These are phyloP conservation scores for Carpinus viminea DNA, from an alignment of 306 rosid genomes.

Conservation along the genomic window DNA sequence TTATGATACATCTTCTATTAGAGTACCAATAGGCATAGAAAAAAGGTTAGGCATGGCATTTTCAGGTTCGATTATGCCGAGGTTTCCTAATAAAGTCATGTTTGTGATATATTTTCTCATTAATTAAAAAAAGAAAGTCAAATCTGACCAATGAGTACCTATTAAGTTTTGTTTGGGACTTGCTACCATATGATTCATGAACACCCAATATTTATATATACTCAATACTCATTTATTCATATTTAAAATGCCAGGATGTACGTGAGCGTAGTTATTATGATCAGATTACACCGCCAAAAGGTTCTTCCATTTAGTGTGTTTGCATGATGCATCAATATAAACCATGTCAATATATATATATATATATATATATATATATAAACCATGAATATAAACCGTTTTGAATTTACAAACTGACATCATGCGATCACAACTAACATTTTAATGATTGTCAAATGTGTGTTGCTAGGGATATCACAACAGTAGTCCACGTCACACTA, in stretches of 20 bases:
- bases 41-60: neutral
- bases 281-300: neutral
- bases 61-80: neutral
- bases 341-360: too few relatives aligned
- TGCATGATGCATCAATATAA: neutral
- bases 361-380: too few relatives aligned
- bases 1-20: neutral
- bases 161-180: too few relatives aligned
- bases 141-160: neutral
- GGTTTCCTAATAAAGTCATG: neutral
- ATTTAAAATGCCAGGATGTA: too few relatives aligned
- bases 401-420: too few relatives aligned
- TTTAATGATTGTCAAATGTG: neutral
- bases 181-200: too few relatives aligned
- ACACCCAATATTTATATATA: too few relatives aligned
- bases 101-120: too few relatives aligned
- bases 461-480: too few relatives aligned
- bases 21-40: conserved; percentile 2
- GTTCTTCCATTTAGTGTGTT: neutral
- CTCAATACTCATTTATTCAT: too few relatives aligned
- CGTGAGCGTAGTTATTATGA: neutral
- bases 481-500: too few relatives aligned
- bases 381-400: neutral
- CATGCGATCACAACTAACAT: neutral
- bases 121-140: neutral